Conservation (phyloP, 495 filamentous ascomycete genomes). For the Hypoxylon lienhwacheense region DNA sequence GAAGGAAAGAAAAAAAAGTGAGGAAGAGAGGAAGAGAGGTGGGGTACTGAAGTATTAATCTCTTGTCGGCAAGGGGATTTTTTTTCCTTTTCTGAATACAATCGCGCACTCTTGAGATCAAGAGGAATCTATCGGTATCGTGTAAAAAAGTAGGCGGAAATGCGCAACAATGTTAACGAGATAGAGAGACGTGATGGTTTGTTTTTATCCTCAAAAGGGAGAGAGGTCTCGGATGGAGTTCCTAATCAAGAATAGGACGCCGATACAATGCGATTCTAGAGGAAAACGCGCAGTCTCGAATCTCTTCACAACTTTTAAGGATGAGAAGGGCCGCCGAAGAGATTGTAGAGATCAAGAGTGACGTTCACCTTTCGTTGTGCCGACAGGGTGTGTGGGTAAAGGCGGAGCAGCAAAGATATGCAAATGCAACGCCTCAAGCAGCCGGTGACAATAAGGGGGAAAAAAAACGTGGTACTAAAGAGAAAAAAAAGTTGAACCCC, state of each 20-base stretch:
- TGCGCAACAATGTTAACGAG: conserved; percentile 25
- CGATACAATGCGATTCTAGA: conserved; percentile 34
- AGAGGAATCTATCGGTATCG: conserved; percentile 31
- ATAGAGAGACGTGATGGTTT: conserved; percentile 18
- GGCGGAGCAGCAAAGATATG: conserved; percentile 25
- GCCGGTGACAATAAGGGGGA: conserved; percentile 20
- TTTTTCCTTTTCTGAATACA: conserved; percentile 9
- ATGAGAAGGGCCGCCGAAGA: conserved; percentile 24
- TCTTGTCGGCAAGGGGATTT: conserved; percentile 13
- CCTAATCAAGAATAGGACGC: conserved; percentile 19
- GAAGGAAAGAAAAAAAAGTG: conserved; percentile 15
- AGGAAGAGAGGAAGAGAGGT: conserved; percentile 1
- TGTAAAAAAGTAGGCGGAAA: conserved; percentile 11
- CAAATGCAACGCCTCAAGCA: conserved; percentile 30
- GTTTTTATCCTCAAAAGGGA: not conserved
- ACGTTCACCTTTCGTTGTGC: conserved; percentile 20
- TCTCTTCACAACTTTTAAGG: conserved; percentile 15
- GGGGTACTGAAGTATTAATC: conserved; percentile 26
- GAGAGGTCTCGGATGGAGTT: conserved; percentile 2
- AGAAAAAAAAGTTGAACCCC: conserved; percentile 33
- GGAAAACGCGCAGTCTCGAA: conserved; percentile 14
- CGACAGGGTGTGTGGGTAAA: conserved; percentile 17
- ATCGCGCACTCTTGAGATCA: conserved; percentile 29
- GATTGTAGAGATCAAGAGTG: conserved; percentile 17
- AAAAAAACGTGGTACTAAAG: too few species aligned